Base-by-base conservation (phyloP, 1,284 basidiomycete species). In the Ganoderma multipileum region DNA sequence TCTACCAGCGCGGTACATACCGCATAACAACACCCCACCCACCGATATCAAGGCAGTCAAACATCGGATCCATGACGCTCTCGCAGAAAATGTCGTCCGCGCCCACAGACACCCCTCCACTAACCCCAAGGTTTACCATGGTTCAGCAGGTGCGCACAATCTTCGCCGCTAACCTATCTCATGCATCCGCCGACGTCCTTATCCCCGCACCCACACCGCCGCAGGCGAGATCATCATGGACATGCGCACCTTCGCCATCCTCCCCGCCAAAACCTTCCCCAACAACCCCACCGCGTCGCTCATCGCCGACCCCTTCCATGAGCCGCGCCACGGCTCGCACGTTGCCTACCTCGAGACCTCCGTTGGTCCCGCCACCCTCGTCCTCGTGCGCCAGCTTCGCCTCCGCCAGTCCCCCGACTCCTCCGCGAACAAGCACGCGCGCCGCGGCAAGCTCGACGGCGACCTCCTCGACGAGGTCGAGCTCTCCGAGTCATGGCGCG, bases 311-410 rank as follows among this genome's bases (percentile, higher is more conserved):
- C 70, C 72, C 1, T 71, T 76, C 64, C 68, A 70, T 30, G 64
- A 71, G 16, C 73, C 71, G 1, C 71, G 59, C 26, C 61, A 72
- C 20, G 78, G 76, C 1, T 68, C 70, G 1, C 72, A 72, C 33
- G 70, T 75, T 18, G 76, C 78, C 14, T 80, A 80, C 64, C 77
- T 81, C 47, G 79, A 80, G 66, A 80, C 80, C 2, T 72, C 71
- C 64, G 72, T 80, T 61, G 79, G 80, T 11, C 75, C 76, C 7
- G 79, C 79, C 18, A 75, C 78, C 2, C 74, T 81, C 36, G 60
- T 78, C 57, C 76, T 80, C 33, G 70, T 73, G 52, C 71, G 74
- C 26, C 71, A 78, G 61, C 70, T 80, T 1, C 73, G 72, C 6
- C 71, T 71, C n/a, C 68, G 62, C 20, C 70, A 67, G 67, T 66